Evolutionary conservation across 2,329 filamentous ascomycete species (phyloP), one percentile per base, ranked within the genome.

Genomic region (Ophidiomyces ophidiicola): DNA sequence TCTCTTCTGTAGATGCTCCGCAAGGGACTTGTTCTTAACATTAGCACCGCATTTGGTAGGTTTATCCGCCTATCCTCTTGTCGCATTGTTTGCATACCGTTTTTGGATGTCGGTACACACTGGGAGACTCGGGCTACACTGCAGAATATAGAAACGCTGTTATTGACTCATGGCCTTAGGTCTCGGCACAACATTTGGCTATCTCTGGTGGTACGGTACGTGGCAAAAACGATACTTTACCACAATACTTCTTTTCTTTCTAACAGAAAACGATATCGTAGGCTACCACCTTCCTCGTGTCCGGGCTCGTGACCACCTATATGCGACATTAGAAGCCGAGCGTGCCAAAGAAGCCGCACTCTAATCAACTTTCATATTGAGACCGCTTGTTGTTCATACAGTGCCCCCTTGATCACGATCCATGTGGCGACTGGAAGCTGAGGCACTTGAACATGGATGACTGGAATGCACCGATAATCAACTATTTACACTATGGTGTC

Each of bases 171-270:
- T 42, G 32, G 10, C 32, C 33, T 28, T 44, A 78, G 74, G 74
- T 60, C 71, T 79, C 57, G 74, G 75, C 53, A 68, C 70, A 49
- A 65, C 72, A 50, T 67, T 68, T 58, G 76, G 74, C 51, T 80
- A 78, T 62, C 68, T 71, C 56, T 80, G 70, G 67, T 80, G 76
- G 76, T 80, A 80, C 65, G 75, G 67, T 69, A 67, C 46, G 66
- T 68, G 54, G 44, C 29, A 21, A n/a, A n/a, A n/a, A n/a, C n/a
- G n/a, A n/a, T n/a, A n/a, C n/a, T n/a, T n/a, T n/a, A 20, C 30
- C 14, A 46, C n/a, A 45, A 34, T 41, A 24, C 29, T 28, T 30
- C 23, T 12, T 19, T 10, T 18, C 3, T 15, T 15, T 23, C 32
- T 40, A 12, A 40, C 32, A 19, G n/a, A 20, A 4, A 28, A 4